A percentile compares a stretch with the other conserved stretches of the same genome.
Conservation (phyloP, 441 rosid genomes). For the Syzygium syzygioides region DNA sequence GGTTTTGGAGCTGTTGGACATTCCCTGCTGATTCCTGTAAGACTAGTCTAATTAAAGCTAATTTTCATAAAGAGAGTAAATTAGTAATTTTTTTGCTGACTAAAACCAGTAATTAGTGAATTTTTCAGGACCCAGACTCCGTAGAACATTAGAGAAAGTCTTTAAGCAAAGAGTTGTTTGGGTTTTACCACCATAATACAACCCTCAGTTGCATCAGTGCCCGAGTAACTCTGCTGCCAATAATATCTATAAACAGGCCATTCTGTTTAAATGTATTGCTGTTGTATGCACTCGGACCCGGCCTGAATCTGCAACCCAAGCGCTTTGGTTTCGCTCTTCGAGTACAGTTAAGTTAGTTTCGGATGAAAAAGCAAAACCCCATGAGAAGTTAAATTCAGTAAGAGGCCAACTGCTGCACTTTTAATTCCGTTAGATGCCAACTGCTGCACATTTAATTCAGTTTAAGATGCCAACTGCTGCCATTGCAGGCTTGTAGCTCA, state of each 20-base stretch:
- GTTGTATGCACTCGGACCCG: background rate
- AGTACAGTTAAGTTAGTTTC: background rate
- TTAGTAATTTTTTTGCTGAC: background rate
- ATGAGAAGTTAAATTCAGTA: background rate
- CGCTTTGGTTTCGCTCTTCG: background rate
- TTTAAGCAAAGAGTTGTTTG: background rate
- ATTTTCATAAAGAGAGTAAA: background rate
- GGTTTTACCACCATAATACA: background rate
- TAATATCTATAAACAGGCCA: background rate
- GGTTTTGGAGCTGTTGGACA: background rate
- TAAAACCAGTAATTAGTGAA: background rate
- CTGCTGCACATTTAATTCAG: background rate
- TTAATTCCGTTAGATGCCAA: no score
- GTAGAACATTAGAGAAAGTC: background rate
- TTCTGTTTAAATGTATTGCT: background rate
- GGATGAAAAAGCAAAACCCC: background rate
- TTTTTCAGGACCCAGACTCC: background rate
- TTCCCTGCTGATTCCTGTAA: background rate
- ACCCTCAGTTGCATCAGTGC: background rate
- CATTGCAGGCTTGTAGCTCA: no score
- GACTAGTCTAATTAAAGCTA: background rate
- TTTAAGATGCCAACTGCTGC: background rate
- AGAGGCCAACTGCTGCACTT: background rate
- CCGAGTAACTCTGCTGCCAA: background rate
- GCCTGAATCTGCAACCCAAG: background rate